Base-by-base conservation (phyloP, 1,139 yeast species). In the Hemisphaericaspora xylanilytica region DNA sequence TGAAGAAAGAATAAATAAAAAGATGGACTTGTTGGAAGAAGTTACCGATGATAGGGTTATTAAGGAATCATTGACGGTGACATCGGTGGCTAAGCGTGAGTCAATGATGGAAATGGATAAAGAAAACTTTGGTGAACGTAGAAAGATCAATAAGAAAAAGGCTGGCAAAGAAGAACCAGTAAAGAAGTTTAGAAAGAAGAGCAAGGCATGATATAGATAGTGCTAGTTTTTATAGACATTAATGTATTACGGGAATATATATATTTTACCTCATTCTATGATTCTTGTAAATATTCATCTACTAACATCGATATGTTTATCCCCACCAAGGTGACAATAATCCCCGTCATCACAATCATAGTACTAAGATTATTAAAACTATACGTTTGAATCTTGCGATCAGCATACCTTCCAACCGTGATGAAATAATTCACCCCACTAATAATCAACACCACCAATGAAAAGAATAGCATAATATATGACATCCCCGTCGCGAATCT, bases 31-130 rank as follows among this genome's bases (percentile, higher is more conserved):
- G 48, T 81, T 85, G 54, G 83, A 78, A 32, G 75, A 71, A 17
- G 78, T 88, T 16, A 76, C 78, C 12, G 97, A 92, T 58, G 83
- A 85, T 45, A 75, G 75, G 41, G 84, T 90, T 28, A 84, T 90
- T 32, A 78, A 82, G 46, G 75, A 78, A 36, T 80, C 90, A 1
- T 67, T 92, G 46, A 79, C 75, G 40, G 71, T 73, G 35, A 83
- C 86, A 1, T 80, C 90, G 36, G 79, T 76, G 30, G 97, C 97
- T 17, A 89, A 87, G 63, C 75, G 97, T 50, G 96, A 89, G 60
- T 85, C 96, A 3, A 61, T 83, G 44, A 79, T 92, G 86, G 96
- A 86, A 34, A 89, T 92, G 97, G 97, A 92, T 45, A 80, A 77
- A 50, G 97, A 86, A 46, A 76, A 80, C 26, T 89, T 89, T 58